These are phyloP conservation scores for Aspergillus pseudoviridinutans DNA, from an alignment of 2,329 filamentous ascomycete species.

Conservation along the genomic window DNA sequence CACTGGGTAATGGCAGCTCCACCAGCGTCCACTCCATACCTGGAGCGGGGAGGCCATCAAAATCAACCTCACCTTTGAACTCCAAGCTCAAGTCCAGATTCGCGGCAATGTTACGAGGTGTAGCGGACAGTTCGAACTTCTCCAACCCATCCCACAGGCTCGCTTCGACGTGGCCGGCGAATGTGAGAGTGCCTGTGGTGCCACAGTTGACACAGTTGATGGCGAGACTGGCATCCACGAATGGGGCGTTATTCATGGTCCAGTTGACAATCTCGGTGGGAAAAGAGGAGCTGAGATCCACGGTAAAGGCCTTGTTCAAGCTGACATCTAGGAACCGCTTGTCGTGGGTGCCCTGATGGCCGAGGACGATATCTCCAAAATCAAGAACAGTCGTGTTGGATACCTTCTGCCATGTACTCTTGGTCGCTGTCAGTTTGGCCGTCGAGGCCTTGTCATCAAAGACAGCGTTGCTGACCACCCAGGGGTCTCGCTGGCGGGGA, in stretches of 20 bases:
- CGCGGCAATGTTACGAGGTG: background rate
- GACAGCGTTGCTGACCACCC: slow-evolving; percentile 5
- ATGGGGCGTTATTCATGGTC: background rate
- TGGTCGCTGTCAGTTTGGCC: background rate
- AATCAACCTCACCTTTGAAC: slow-evolving; percentile 3
- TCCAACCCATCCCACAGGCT: background rate
- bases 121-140: no score
- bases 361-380: slow-evolving; percentile 5
- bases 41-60: background rate
- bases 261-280: slow-evolving; percentile 4
- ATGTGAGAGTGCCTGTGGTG: background rate
- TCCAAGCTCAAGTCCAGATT: slow-evolving; percentile 4
- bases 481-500: slow-evolving; percentile 1
- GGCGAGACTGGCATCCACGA: slow-evolving; percentile 1
- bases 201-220: slow-evolving; percentile 7
- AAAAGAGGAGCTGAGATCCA: background rate
- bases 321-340: no score
- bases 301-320: no score
- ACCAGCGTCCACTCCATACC: slow-evolving; percentile 1
- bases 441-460: slow-evolving; percentile 5
- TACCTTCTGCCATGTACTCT: slow-evolving; percentile 8
- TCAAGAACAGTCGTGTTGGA: slow-evolving; percentile 4
- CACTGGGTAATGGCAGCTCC: slow-evolving; percentile 2
- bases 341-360: background rate
- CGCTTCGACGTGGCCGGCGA: slow-evolving; percentile 7